Conservation (phyloP, 306 rosid genomes). For the Vachellia pachyceras region DNA sequence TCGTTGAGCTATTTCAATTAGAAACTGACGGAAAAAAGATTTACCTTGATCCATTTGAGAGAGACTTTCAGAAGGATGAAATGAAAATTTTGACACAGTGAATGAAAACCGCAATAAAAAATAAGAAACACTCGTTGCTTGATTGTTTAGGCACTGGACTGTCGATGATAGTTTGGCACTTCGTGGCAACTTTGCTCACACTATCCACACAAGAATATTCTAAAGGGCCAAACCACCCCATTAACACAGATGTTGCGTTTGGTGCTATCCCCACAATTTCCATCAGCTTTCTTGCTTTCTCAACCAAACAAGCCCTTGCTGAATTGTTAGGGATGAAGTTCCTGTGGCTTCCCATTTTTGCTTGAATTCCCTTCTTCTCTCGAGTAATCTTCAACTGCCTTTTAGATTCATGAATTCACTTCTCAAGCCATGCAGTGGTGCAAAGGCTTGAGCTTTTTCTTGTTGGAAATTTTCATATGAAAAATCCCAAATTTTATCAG, state of each 20-base stretch:
- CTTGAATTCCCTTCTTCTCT: neutral
- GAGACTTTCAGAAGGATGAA: neutral
- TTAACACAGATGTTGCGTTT: neutral
- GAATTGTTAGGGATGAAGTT: neutral
- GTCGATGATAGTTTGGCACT: slow-evolving; percentile 24
- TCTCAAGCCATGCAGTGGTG: neutral
- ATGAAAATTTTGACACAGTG: neutral
- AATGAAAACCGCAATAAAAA: neutral
- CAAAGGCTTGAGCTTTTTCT: neutral
- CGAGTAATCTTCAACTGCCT: neutral
- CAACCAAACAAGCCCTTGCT: no score
- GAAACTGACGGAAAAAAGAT: neutral
- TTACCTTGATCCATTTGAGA: neutral
- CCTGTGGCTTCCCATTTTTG: slow-evolving; percentile 4
- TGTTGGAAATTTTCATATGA: neutral
- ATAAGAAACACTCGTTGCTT: neutral
- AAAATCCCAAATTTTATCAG: neutral
- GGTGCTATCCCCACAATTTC: slow-evolving; percentile 35
- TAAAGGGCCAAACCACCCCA: neutral
- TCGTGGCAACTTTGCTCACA: slow-evolving; percentile 39
- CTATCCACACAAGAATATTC: slow-evolving; percentile 49
- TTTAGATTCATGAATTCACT: neutral
- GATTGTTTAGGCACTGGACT: neutral
- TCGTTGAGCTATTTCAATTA: neutral
- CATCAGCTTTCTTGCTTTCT: slow-evolving; percentile 13